Base-by-base conservation (phyloP, 306 rosid genomes). In the Begonia peltatifolia region DNA sequence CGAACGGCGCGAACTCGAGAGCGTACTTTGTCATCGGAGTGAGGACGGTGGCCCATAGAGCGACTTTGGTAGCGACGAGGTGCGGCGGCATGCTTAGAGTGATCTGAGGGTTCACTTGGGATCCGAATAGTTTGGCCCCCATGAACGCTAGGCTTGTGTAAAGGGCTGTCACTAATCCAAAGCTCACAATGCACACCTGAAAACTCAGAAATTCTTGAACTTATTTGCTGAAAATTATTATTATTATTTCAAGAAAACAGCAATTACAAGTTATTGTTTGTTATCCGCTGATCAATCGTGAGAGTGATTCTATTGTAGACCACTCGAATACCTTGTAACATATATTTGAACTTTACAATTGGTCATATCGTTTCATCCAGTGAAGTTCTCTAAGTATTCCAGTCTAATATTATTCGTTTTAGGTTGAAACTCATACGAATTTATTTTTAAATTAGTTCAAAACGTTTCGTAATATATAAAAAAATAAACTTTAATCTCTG, bases 21-120 rank as follows among this genome's bases (percentile, higher is more conserved):
- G 95, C 88, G 54, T 86, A 86, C 68, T 86, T 86, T 55, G 88
- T 82, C 73, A 86, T 77, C 9, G 95, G 93, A 6, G 88, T 73
- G 1, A 86, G 57, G 46, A 82, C 95, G 0, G 87, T 82, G 25
- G 95, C 88, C 85, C 93, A 79, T 11, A 77, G 22, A n/a, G 83
- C 93, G 17, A 82, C 64, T 62, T 86, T 77, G 12, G 95, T 79
- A 5, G 66, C 60, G 0, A 68, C 47, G 2, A 57, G 43, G 38
- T 69, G 68, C 20, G 61, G 69, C 14, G 93, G 85, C 88, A 86
- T 66, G 81, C 85, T 86, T 2, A 82, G 83, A 18, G 95, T 86
- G 54, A 86, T 71, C 50, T 82, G 95, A 6, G 95, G 72, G 9
- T 75, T 61, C 0, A 86, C 78, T 51, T 71, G 56, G 5, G 65